Evolutionary conservation across 1,139 yeast genomes (phyloP), one percentile per base, ranked within the genome.

Genomic region (Debaryomyces fabryi): DNA sequence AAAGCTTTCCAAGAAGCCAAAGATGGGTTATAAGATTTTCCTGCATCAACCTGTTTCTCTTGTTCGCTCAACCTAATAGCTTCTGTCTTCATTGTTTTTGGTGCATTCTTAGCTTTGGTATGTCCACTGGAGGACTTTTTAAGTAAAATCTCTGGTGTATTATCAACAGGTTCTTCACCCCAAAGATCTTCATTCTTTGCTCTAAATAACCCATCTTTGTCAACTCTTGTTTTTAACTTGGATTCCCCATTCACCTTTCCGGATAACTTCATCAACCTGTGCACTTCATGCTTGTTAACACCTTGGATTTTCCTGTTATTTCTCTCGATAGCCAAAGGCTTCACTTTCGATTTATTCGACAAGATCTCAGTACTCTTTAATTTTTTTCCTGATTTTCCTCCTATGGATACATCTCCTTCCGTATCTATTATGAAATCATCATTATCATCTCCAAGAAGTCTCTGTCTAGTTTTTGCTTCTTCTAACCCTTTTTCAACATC

Each of bases 1-100:
- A 92, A 75, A 27, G 71, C 72, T 59, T 83, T 82, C 99, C 99
- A 93, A 32, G 89, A 83, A 51, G 86, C 88, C 54, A 86, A 74
- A 12, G 95, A 81, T 32, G 99, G 99, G 64, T 93, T 93, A 64
- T 93, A 93, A 3, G 98, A 92, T 65, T 88, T 88, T 47, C 99
- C 99, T 2, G 86, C 93, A 58, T 85, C 86, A 6, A 84, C 52
- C 6, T 56, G 49, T 35, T 65, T 60, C 10, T 59, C 67, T 6
- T 62, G 69, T 21, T 81, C 84, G 6, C 76, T 66, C 20, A 78
- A 74, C 55, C 69, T 72, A 25, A 84, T 67, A 1, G 96, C 90
- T 2, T 72, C 72, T 44, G 71, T 68, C 38, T 69, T 72, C 52
- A 87, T 60, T 0, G 96, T 86, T 29, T 65, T 65, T 9, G 96